Evolutionary conservation across 2,329 filamentous ascomycete species (phyloP).

Genomic region (Calonectria hawksworthii): DNA sequence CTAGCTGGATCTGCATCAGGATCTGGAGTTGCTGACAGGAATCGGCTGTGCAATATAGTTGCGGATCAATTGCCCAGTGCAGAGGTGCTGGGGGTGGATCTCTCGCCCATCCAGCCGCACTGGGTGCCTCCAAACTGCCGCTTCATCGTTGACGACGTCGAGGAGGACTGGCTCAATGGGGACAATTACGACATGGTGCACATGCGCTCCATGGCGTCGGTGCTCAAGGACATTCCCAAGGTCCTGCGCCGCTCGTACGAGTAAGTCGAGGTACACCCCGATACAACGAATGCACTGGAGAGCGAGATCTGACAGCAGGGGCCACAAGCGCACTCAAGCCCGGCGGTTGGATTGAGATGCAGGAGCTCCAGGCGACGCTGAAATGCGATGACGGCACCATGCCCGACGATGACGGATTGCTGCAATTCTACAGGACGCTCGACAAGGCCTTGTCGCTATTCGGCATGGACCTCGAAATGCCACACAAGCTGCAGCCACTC

Average conservation of each 20-base stretch:
- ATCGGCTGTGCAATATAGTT: background rate
- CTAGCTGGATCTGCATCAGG: background rate
- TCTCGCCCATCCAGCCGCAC: background rate
- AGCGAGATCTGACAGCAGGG: background rate
- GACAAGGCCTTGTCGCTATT: background rate
- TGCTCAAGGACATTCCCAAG: conserved; percentile 12
- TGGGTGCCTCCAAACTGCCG: conserved; percentile 5
- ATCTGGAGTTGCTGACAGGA: background rate
- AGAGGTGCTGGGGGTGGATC: conserved; percentile 1
- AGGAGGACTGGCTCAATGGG: conserved; percentile 8
- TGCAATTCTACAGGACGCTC: background rate
- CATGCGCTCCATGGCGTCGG: conserved; percentile 8
- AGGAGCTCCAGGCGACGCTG: background rate
- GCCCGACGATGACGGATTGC: background rate
- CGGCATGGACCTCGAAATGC: conserved; percentile 8
- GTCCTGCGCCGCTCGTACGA: background rate
- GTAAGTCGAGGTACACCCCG: background rate
- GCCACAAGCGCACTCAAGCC: background rate
- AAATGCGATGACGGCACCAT: conserved; percentile 8
- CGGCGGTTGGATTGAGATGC: conserved; percentile 1
- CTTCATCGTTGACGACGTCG: conserved; percentile 12
- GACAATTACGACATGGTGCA: conserved; percentile 9
- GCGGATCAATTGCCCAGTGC: conserved; percentile 11
- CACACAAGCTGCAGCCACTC: background rate
- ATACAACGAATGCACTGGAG: background rate